A percentile compares a stretch with the other conserved stretches of the same genome.
These are phyloP conservation scores for Lotmaria passim DNA, from an alignment of 208 protist genomes.

Conservation along the genomic window DNA sequence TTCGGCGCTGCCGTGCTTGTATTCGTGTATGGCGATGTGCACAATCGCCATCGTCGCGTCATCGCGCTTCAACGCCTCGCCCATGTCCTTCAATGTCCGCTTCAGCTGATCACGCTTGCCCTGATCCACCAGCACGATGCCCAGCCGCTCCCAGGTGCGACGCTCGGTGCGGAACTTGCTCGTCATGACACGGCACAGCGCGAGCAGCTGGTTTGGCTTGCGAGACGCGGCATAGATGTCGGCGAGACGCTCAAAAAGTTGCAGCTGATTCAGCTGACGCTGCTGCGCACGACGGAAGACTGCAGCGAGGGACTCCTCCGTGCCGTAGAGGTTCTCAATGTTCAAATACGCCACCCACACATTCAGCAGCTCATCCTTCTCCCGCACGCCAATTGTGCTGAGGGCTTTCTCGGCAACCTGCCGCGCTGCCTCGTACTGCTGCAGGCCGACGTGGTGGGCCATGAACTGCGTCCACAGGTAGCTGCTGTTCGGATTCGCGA, in stretches of 20 bases:
- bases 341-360: constrained; percentile 95
- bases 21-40: constrained; percentile 85
- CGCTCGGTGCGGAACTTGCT: constrained; percentile 78
- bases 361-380: constrained; percentile 90
- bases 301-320: constrained; percentile 82
- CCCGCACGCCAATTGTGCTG: constrained; percentile 81
- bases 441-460: constrained; percentile 82
- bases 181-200: constrained; percentile 85
- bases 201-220: constrained; percentile 80
- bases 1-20: constrained; percentile 81
- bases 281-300: constrained; percentile 87
- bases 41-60: constrained; percentile 64
- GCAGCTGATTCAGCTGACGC: constrained; percentile 60
- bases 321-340: constrained; percentile 93
- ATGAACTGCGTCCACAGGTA: constrained; percentile 95
- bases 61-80: constrained; percentile 57
- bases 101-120: constrained; percentile 88
- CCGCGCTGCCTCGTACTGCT: constrained; percentile 90
- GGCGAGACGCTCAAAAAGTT: constrained; percentile 82
- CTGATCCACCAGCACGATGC: constrained; percentile 73
- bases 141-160: constrained; percentile 83
- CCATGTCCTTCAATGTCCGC: constrained; percentile 87
- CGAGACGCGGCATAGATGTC: constrained; percentile 84
- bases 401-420: constrained; percentile 92
- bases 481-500: constrained; percentile 91